Percentiles rank a stretch among this genome's conserved stretches.
Evolutionary conservation across 768 basidiomycete genomes (phyloP).

Genomic region (Boletellus ananiceps): DNA sequence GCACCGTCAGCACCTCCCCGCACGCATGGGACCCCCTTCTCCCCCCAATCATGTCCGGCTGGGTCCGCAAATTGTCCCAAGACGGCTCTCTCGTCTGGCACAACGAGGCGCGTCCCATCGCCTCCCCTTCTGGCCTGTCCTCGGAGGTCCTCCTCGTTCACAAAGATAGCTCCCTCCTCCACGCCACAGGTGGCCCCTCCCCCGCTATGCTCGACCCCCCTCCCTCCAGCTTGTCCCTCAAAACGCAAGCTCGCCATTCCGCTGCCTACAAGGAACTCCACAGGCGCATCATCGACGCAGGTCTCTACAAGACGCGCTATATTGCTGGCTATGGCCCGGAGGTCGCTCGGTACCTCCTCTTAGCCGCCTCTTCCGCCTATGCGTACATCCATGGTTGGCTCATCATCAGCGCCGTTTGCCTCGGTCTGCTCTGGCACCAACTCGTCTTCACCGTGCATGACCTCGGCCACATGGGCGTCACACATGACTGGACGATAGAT

Average conservation of each 20-base stretch:
- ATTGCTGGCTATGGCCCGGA: conserved; percentile 89
- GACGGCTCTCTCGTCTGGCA: conserved; percentile 50
- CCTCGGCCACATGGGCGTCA: conserved; percentile 91
- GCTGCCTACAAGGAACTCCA: conserved; percentile 79
- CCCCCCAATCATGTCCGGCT: conserved; percentile 83
- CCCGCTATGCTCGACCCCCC: conserved; percentile 46
- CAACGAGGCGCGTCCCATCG: conserved; percentile 52
- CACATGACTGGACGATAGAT: conserved; percentile 80
- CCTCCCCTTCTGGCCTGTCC: conserved; percentile 30
- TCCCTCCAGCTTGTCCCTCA: conserved; percentile 49
- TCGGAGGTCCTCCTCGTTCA: conserved; percentile 64
- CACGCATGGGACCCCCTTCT: conserved; percentile 69
- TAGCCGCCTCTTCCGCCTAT: conserved; percentile 56
- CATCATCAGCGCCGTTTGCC: conserved; percentile 67
- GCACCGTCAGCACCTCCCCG: conserved; percentile 53
- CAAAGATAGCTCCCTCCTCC: conserved; percentile 28
- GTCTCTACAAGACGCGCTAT: conserved; percentile 81
- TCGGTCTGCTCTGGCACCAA: conserved; percentile 95
- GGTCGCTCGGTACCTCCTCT: conserved; percentile 66
- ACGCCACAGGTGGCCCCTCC: conserved; percentile 36
- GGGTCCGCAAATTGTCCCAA: conserved; percentile 56
- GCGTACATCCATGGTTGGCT: conserved; percentile 64
- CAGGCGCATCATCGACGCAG: conserved; percentile 65
- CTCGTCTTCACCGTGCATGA: conserved; percentile 91
- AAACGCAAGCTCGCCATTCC: conserved; percentile 62